These are phyloP conservation scores for Rhizophagus prolifer DNA, from an alignment of 192 early-diverging fungal genomes.

Conservation along the genomic window DNA sequence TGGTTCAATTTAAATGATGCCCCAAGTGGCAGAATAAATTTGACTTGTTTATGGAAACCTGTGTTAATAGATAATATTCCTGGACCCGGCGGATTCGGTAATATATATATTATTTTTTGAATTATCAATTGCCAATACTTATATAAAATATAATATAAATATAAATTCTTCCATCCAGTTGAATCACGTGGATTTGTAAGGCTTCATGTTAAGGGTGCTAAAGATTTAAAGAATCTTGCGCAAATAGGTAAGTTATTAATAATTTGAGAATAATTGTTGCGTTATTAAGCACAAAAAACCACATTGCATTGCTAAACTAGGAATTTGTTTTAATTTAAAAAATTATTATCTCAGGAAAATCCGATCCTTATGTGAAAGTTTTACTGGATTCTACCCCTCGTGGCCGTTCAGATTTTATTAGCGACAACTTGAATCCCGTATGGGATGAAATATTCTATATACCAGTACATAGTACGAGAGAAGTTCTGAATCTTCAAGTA, in stretches of 20 bases:
- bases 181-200: slow-evolving; percentile 74
- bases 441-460: slow-evolving; percentile 84
- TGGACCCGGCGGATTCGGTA: slow-evolving; percentile 38
- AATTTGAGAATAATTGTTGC: neutral
- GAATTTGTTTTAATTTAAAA: neutral
- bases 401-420: slow-evolving; percentile 67
- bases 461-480: slow-evolving; percentile 66
- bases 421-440: slow-evolving; percentile 72
- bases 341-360: slow-evolving; percentile 51
- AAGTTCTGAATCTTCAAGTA: slow-evolving; percentile 65
- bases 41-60: slow-evolving; percentile 63
- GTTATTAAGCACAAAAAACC: neutral
- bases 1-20: slow-evolving; percentile 35
- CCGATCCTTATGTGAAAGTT: slow-evolving; percentile 81
- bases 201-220: slow-evolving; percentile 66
- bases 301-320: neutral
- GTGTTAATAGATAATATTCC: slow-evolving; percentile 58
- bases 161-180: slow-evolving; percentile 11
- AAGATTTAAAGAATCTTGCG: slow-evolving; percentile 75
- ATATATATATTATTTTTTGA: neutral
- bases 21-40: slow-evolving; percentile 29
- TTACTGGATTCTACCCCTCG: slow-evolving; percentile 52
- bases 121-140: neutral
- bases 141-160: neutral
- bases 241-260: slow-evolving; percentile 32